Evolutionary conservation across 192 early-diverging fungal species (phyloP).

Genomic region (Mortierella claussenii): DNA sequence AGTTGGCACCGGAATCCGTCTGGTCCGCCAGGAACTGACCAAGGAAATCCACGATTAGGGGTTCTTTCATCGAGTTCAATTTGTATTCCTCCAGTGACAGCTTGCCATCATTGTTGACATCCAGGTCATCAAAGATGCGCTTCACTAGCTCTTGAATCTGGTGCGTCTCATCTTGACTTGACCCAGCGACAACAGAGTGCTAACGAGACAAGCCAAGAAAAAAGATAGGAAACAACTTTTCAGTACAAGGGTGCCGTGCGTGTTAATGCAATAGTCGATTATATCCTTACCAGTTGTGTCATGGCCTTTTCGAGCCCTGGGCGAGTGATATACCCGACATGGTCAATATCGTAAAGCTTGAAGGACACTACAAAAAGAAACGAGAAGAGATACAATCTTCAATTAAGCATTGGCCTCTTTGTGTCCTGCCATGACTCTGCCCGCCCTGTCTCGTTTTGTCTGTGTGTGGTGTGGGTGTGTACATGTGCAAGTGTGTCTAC

Average conservation of each 20-base stretch:
- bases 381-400: not conserved
- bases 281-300: conserved; percentile 71
- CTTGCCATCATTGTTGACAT: conserved; percentile 82
- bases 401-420: conserved; percentile 25
- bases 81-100: conserved; percentile 82
- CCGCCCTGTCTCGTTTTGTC: not conserved
- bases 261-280: too few species aligned
- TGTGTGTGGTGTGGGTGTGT: not conserved
- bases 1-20: conserved; percentile 45
- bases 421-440: too few species aligned
- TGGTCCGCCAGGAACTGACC: conserved; percentile 77
- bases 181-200: conserved; percentile 51
- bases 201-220: conserved; percentile 20
- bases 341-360: conserved; percentile 82
- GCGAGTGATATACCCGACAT: conserved; percentile 77
- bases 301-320: conserved; percentile 78
- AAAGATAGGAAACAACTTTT: conserved; percentile 7
- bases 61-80: conserved; percentile 82
- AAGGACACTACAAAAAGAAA: conserved; percentile 72
- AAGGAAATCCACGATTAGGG: conserved; percentile 79
- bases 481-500: not conserved
- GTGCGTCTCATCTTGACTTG: conserved; percentile 72
- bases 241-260: not conserved
- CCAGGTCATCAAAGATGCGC: conserved; percentile 82
- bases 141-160: conserved; percentile 72